Base-by-base conservation (phyloP, 495 filamentous ascomycete genomes). In the Viridothelium virens region DNA sequence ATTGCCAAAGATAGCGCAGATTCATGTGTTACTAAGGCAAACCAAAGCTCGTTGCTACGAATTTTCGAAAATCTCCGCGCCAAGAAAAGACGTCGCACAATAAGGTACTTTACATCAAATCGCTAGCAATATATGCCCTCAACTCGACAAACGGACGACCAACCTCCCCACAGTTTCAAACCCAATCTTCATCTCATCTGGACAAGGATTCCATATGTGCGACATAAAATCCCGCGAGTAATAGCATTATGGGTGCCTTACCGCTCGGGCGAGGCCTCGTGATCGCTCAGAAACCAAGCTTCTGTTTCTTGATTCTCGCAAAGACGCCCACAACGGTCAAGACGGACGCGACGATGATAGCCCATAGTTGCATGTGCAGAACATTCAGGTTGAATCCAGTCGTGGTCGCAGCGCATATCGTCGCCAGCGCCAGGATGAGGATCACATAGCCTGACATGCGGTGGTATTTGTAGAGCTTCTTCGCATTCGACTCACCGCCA, bases 391-490 rank as follows among this genome's bases (percentile, higher is more conserved):
- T 87, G 72, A 86, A 96, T 25, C 79, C 76, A 46, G 91, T 95
- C 80, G 88, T 81, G 53, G 85, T 90, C 7, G 92, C 91, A 65
- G 87, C 88, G 63, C 81, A 75, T 46, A 96, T 82, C 11, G 91
- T 93, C 38, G 83, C 85, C 70, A 94, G 77, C 70, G 89, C 82
- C 74, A 93, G 65, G 62, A 86, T 66, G 61, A 96, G 72, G 67
- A 92, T 76, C 44, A 85, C 69, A 76, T 97, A 97, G 18, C 93
- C 93, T n/a, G 78, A 79, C 65, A 80, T 76, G 14, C 93, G 85
- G 75, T 97, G 93, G 70, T 92, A 96, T 74, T 96, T 96, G 79
- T 92, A 97, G 39, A 94, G 68, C 44, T 76, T 79, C 81, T 92
- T 95, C 38, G 91, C 93, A 0, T 85, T 88, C 34, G 89, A 86